These are phyloP conservation scores for Paramyrothecium roridum DNA, from an alignment of 2,329 filamentous ascomycete species.

Conservation along the genomic window DNA sequence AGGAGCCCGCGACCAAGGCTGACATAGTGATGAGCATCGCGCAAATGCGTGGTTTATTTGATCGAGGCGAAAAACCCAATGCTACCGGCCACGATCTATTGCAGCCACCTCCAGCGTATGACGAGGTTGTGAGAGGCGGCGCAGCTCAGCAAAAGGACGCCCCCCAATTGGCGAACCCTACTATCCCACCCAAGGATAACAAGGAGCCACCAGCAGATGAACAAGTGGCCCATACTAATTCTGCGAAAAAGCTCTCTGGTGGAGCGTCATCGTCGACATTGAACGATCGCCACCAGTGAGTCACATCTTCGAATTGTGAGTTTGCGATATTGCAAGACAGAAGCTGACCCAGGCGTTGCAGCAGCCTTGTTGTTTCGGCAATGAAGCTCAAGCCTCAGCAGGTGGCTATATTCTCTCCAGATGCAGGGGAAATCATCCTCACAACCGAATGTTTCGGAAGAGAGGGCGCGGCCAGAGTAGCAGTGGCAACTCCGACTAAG, in stretches of 20 bases:
- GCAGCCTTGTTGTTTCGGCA: neutral
- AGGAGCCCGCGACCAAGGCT: neutral
- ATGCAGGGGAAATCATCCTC: neutral
- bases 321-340: no score
- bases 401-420: neutral
- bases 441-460: neutral
- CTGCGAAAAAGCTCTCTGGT: no score
- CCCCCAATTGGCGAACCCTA: neutral
- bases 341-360: neutral
- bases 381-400: neutral
- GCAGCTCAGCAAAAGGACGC: neutral
- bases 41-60: neutral
- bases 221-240: no score
- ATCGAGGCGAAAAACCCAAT: neutral
- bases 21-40: neutral
- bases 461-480: neutral
- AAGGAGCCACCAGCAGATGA: neutral
- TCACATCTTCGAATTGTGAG: no score
- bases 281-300: no score
- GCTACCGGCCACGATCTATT: neutral
- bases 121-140: neutral
- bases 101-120: neutral
- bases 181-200: neutral
- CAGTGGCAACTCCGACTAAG: neutral
- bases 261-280: no score